These are phyloP conservation scores for Colletotrichum coccodes DNA, from an alignment of 2,329 filamentous ascomycete genomes.

Conservation along the genomic window DNA sequence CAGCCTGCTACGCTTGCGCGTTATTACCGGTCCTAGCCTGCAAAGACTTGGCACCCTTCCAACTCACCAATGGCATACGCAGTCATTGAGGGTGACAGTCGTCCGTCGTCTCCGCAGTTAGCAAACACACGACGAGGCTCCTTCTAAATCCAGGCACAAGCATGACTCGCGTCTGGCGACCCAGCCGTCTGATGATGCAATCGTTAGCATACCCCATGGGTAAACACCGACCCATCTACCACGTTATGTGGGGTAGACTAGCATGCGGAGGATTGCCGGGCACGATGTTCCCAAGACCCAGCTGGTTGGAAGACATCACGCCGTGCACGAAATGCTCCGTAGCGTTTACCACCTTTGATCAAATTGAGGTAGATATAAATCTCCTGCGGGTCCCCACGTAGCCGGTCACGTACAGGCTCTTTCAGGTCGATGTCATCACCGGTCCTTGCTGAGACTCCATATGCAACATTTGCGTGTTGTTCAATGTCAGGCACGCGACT, in stretches of 20 bases:
- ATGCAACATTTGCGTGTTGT: neutral
- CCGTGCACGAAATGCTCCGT: neutral
- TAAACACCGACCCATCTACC: constrained; percentile 13
- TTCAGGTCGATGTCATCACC: neutral
- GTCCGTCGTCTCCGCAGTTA: constrained; percentile 21
- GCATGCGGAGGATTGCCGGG: constrained; percentile 9
- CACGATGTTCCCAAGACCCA: constrained; percentile 1
- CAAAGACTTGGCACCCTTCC: neutral
- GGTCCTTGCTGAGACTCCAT: neutral
- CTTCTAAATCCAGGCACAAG: neutral
- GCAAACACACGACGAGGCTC: neutral
- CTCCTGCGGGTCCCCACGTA: constrained; percentile 3
- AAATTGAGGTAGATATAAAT: constrained; percentile 10
- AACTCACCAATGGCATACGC: neutral
- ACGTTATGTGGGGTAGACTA: constrained; percentile 22
- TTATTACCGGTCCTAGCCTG: constrained; percentile 13
- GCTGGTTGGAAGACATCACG: constrained; percentile 1
- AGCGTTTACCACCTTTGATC: neutral
- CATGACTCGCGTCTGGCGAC: constrained; percentile 13
- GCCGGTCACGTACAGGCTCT: neutral
- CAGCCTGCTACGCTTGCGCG: neutral
- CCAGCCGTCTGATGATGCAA: constrained; percentile 21
- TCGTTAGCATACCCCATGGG: constrained; percentile 23
- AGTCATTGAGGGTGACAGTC: constrained; percentile 25
- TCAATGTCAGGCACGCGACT: constrained; percentile 2